Evolutionary conservation across 176 grass and related monocot genomes (phyloP), one percentile per base, ranked within the genome.

Genomic region (Leersia perrieri): DNA sequence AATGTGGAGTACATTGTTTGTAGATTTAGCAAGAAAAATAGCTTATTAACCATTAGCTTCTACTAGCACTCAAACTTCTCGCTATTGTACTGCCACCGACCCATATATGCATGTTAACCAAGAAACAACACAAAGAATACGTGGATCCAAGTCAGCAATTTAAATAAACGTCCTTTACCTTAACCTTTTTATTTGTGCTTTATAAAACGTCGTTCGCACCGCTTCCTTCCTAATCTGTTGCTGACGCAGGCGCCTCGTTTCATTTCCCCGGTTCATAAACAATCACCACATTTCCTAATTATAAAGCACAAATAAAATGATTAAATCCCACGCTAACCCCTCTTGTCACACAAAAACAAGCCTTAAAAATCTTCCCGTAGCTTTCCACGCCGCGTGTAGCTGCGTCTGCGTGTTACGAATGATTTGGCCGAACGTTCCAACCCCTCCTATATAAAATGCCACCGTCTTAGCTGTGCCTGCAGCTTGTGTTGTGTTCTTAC

Each of bases 151-250:
- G 45, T 51, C 45, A 51, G 45, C 45, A 20, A 7, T 51, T 51
- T 20, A 51, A 51, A 20, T 5, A 51, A 20, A 51, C 20, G 45
- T 51, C 45, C 45, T 51, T 51, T 18, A 47, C n/a, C n/a, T n/a
- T n/a, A n/a, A n/a, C n/a, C 15, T 51, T 49, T 49, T 20, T 1
- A n/a, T n/a, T n/a, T n/a, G n/a, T n/a, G n/a, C n/a, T 51, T 20
- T 51, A 20, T 5, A 51, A 51, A 51, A 51, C 7, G 45, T 3
- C 1, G 45, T 68, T 42, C 30, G 15, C 23, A 13, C 33, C 5
- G 44, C 5, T 7, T 51, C 16, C 16, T 55, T 33, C 51, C 5
- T 81, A 31, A 87, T 60, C n/a, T 81, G 49, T 75, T 22, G 84
- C 45, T 80, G 36, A 80, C 42, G 22, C 33, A 30, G 61, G 22